Conservation (phyloP, 2,329 filamentous ascomycete species). For the Apiospora rasikravindrae region DNA sequence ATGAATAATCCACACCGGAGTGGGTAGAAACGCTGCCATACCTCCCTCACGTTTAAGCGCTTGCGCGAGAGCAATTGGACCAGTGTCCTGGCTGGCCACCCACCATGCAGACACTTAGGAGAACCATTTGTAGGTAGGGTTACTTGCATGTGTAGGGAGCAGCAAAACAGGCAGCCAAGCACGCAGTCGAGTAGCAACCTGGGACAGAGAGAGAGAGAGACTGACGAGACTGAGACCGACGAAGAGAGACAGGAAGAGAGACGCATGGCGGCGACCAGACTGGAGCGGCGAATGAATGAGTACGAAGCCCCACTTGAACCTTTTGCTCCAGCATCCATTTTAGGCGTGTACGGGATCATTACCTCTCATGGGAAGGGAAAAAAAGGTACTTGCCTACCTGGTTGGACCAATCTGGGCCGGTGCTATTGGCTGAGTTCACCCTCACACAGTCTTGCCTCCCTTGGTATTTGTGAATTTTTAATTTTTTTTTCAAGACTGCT, state of each 20-base stretch:
- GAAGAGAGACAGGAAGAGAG: neutral
- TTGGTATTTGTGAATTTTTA: constrained; percentile 20
- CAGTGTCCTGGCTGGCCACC: neutral
- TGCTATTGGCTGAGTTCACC: constrained; percentile 17
- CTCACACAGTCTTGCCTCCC: constrained; percentile 19
- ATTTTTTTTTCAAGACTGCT: constrained; percentile 6
- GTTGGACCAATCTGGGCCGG: neutral
- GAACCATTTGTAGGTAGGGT: neutral
- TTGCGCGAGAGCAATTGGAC: neutral
- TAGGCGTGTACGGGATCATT: constrained; percentile 11
- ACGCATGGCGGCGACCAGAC: neutral
- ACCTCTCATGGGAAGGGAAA: neutral
- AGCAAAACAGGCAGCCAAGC: neutral
- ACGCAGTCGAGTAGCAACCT: neutral
- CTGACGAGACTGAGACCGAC: neutral
- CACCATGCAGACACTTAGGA: neutral
- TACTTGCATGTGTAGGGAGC: neutral
- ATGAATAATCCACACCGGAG: neutral
- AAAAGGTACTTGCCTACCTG: constrained; percentile 9
- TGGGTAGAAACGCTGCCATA: constrained; percentile 1
- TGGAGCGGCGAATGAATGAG: neutral
- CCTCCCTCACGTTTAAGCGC: neutral
- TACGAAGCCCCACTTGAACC: constrained; percentile 2
- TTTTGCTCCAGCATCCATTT: constrained; percentile 7
- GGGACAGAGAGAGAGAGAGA: neutral